phyloP scores from a whole-genome alignment of 2,329 filamentous ascomycete species.

The Colletotrichum phormii region DNA sequence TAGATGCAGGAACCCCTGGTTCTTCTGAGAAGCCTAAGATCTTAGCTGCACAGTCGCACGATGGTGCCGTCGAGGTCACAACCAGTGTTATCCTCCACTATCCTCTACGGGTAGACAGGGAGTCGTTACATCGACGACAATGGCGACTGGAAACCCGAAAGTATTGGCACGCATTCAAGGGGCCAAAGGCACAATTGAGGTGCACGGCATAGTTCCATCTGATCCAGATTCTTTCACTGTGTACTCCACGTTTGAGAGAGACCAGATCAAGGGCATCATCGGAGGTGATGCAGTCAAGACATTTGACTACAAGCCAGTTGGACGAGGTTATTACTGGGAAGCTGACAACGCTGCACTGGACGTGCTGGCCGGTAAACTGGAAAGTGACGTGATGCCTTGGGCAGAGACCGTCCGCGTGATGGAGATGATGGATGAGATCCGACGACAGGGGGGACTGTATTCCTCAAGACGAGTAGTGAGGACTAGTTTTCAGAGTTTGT shows the following conservation, averaged over 20 bases:
- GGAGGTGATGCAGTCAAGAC: conserved; percentile 44
- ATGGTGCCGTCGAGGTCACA: conserved; percentile 47
- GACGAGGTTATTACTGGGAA: conserved; percentile 56
- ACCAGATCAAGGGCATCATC: conserved; percentile 38
- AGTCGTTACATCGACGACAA: conserved; percentile 53
- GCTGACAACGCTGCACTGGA: conserved; percentile 56
- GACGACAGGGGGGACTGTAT: conserved; percentile 47
- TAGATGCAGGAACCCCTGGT: conserved; percentile 41
- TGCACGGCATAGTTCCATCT: conserved; percentile 48
- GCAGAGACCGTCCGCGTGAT: conserved; percentile 57
- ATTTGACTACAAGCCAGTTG: conserved; percentile 48
- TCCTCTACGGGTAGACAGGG: conserved; percentile 50
- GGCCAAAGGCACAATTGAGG: conserved; percentile 47
- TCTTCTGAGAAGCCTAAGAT: conserved; percentile 46
- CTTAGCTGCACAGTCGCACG: conserved; percentile 49
- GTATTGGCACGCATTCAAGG: conserved; percentile 54
- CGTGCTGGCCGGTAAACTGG: conserved; percentile 49
- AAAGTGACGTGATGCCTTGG: conserved; percentile 58
- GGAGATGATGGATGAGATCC: conserved; percentile 59
- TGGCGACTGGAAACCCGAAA: conserved; percentile 37
- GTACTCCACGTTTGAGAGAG: conserved; percentile 37
- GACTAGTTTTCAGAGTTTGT: background rate
- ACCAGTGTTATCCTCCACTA: conserved; percentile 55
- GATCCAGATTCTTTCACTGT: conserved; percentile 51
- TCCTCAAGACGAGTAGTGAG: conserved; percentile 41